A percentile compares a stretch with the other conserved stretches of the same genome.
Evolutionary conservation across 129 eudicot species (phyloP).

Genomic region (sunflower (Helianthus annuus)): HanXRQr2.0-SUNRISE NC_035434.2:16781289-16781788

Average conservation of each 20-base stretch:
- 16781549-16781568: conserved; percentile 95
- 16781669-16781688: no score
- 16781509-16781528: background rate
- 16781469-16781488: background rate
- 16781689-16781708: no score
- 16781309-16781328: background rate
- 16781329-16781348: background rate
- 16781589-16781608: conserved; percentile 99
- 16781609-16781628: conserved; percentile 98
- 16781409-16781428: background rate
- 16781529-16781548: conserved; percentile 97
- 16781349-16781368: background rate
- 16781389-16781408: background rate
- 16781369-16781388: background rate
- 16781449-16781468: background rate
- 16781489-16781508: background rate
- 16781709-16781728: no score
- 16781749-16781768: no score
- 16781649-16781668: background rate
- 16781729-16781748: no score
- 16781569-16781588: conserved; percentile 95
- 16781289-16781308: background rate
- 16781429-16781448: background rate
- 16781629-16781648: conserved; percentile 61
- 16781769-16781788: no score